Evolutionary conservation across 2,329 filamentous ascomycete species (phyloP).

Genomic region (Penicillium aurantiogriseum): DNA sequence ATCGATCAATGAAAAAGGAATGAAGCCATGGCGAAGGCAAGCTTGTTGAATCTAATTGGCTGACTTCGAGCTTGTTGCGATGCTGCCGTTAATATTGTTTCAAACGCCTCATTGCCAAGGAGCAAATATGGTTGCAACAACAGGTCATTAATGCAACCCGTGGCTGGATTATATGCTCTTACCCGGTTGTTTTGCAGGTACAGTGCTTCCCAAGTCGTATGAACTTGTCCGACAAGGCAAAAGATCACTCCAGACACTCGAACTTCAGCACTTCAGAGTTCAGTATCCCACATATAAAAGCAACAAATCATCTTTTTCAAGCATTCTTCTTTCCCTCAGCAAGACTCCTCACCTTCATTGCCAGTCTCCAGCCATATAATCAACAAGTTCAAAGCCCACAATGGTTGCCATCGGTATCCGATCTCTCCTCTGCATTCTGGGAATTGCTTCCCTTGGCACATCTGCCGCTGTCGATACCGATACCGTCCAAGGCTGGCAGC

Average conservation of each 20-base stretch:
- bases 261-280: not conserved
- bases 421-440: conserved; percentile 1
- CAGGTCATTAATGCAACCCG: conserved; percentile 9
- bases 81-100: conserved; percentile 1
- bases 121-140: conserved; percentile 10
- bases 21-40: not conserved
- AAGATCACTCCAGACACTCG: not conserved
- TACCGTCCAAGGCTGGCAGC: not conserved
- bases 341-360: not conserved
- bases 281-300: not conserved
- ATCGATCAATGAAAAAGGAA: not conserved
- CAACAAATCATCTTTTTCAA: not conserved
- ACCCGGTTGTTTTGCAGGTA: not conserved
- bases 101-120: not conserved
- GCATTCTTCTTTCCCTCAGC: not conserved
- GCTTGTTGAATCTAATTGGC: not conserved
- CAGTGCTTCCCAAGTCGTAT: not conserved
- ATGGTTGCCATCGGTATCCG: conserved; percentile 4
- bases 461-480: not conserved
- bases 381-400: not conserved
- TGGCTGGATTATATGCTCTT: not conserved
- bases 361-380: not conserved
- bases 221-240: not conserved
- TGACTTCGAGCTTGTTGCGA: not conserved
- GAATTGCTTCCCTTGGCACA: conserved; percentile 1